Evolutionary conservation across 352 stramenopile genomes (phyloP).

Genomic region (Globisporangium iwayamae): DNA sequence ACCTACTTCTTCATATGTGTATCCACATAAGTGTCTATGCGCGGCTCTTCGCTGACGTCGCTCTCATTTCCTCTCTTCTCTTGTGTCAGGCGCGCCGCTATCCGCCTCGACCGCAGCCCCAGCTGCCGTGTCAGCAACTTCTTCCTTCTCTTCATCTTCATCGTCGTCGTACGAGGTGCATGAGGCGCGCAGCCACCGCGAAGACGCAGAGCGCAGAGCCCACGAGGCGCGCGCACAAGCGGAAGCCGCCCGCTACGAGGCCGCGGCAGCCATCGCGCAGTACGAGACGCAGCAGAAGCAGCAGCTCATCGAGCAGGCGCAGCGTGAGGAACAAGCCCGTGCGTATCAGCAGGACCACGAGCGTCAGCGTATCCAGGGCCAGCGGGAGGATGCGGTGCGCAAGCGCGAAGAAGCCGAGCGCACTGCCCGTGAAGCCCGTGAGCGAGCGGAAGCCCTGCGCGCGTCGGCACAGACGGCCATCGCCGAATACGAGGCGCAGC

Average conservation of each 20-base stretch:
- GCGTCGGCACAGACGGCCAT: constrained; percentile 59
- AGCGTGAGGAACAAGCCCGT: constrained; percentile 30
- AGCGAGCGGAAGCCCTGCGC: constrained; percentile 59
- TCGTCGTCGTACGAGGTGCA: constrained; percentile 18
- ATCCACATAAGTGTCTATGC: not conserved
- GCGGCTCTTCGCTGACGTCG: not conserved
- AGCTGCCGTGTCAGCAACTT: not conserved
- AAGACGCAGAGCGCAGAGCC: constrained; percentile 48
- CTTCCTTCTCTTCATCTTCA: constrained; percentile 3
- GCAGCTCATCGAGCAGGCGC: constrained; percentile 29
- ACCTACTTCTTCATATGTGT: constrained; percentile 2
- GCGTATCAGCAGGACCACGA: constrained; percentile 27
- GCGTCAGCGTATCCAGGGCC: constrained; percentile 40
- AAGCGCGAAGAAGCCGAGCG: constrained; percentile 60
- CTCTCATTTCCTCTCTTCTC: too few species aligned
- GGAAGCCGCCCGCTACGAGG: constrained; percentile 39
- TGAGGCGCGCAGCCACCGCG: constrained; percentile 31
- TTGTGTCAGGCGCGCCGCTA: not conserved
- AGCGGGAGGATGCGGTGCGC: constrained; percentile 42
- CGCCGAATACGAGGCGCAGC: constrained; percentile 60
- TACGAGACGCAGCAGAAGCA: constrained; percentile 52
- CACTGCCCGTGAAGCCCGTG: constrained; percentile 50
- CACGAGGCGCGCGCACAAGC: constrained; percentile 38
- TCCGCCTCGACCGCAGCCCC: constrained; percentile 8
- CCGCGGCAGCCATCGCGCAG: constrained; percentile 32